Evolutionary conservation across 352 stramenopile species (phyloP), one percentile per base, ranked within the genome.

Genomic region (Aphanomyces astaci): DNA sequence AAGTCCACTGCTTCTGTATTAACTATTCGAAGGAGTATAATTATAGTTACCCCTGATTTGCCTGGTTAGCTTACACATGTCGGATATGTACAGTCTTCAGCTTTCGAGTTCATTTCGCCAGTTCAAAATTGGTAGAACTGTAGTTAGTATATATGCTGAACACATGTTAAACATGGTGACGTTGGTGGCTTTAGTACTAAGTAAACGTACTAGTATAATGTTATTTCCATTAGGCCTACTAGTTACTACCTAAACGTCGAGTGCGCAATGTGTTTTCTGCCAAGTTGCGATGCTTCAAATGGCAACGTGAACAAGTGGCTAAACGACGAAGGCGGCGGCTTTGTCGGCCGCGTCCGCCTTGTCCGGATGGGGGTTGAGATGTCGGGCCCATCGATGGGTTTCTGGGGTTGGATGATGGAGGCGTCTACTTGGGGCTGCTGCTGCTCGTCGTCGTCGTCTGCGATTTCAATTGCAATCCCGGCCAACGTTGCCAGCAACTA

Each of bases 251-350:
- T 19, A 30, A 40, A 59, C 4, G 32, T 22, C 17, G 51, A 2
- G 22, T 22, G 51, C 13, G 22, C 13, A 25, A 59, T 13, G 7
- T 22, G 15, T 39, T 59, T 30, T n/a, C 13, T 59, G 7, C 22
- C 4, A 40, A 27, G 60, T 3, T 45, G 32, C 11, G 32, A 15
- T 17, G 62, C 17, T 33, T 68, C 62, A 28, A 68, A 68, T 33
- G 62, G 62, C 19, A 68, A 24, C 11, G 62, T 68, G 28, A 68
- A 68, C 4, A 68, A 32, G 46, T 68, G 62, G 19, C 39, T 52
- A 22, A 68, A 68, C 9, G 31, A 32, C 5, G 59, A 66, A 2
- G 46, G 0, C 5, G 51, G 19, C n/a, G 51, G 1, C 30, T 39
- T 59, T 7, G 3, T n/a, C 40, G 15, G 25, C 31, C 17, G 40